Percentiles rank a stretch among this genome's conserved stretches.
Conservation (phyloP, 2,329 filamentous ascomycete genomes). For the Harringtonia lauricola region DNA sequence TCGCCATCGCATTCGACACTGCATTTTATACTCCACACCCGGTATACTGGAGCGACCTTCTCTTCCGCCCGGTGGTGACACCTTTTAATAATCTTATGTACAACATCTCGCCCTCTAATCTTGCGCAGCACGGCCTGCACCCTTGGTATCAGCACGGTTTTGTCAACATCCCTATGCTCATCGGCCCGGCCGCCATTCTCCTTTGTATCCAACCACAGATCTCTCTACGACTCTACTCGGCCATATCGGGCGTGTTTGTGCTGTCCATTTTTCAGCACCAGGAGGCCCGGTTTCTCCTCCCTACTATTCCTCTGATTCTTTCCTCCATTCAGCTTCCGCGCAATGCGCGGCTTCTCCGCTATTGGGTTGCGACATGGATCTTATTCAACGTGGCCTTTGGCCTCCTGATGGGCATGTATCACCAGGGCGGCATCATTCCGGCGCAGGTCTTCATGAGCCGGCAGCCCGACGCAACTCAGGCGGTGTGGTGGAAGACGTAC, state of each 20-base stretch:
- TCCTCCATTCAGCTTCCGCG: conserved; percentile 60
- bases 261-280: conserved; percentile 70
- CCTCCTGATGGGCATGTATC: conserved; percentile 67
- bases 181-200: conserved; percentile 57
- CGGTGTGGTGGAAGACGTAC: conserved; percentile 81
- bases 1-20: conserved; percentile 77
- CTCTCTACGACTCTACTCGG: conserved; percentile 58
- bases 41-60: conserved; percentile 53
- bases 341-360: conserved; percentile 32
- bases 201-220: conserved; percentile 46
- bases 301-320: conserved; percentile 64
- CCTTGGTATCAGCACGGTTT: conserved; percentile 69
- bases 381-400: conserved; percentile 59
- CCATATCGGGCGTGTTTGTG: conserved; percentile 57
- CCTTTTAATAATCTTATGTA: conserved; percentile 70
- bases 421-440: conserved; percentile 69
- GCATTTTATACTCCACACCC: conserved; percentile 62
- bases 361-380: conserved; percentile 54
- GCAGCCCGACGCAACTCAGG: conserved; percentile 56
- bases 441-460: conserved; percentile 65
- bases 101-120: conserved; percentile 58
- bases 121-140: conserved; percentile 66
- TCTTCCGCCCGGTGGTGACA: conserved; percentile 57
- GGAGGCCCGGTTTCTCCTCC: conserved; percentile 68
- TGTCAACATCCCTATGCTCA: conserved; percentile 58